Base-by-base conservation (phyloP, 2,329 filamentous ascomycete species). In the Colletotrichum sp. region DNA sequence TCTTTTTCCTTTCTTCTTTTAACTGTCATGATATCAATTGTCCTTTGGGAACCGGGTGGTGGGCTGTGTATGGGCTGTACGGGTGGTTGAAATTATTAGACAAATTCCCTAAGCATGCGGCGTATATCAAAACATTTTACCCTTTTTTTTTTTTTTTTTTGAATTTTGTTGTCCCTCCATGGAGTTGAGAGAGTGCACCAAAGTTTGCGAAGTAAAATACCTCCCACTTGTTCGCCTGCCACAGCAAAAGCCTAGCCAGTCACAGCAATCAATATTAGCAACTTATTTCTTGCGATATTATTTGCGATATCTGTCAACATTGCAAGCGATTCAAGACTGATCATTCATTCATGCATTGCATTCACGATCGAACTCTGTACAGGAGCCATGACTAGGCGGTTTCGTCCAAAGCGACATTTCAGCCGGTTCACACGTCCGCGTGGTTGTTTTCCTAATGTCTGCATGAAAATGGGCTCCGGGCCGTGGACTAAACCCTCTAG, bases 11-110 rank as follows among this genome's bases (percentile, higher is more conserved):
- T 30, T 43, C 16, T 65, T 71, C 18, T 30, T 65, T 13, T 69
- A 64, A 64, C 30, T 30, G 70, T 43, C 48, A 76, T 73, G 70
- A 76, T 76, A 76, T 76, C 73, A 76, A 73, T 21, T 28, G 62
- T 58, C 28, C 52, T 68, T 30, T 38, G 64, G 60, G 58, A 72
- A 61, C 60, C 8, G 34, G 32, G 30, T 32, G 69, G 26, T 24
- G 21, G 36, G 21, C 32, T 62, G 56, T 30, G 43, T 48, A 56
- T 48, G 58, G 32, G 55, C 8, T 64, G 26, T 32, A 32, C 13
- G 67, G 32, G n/a, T 52, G 43, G 56, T 56, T 62, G 43, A 55
- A 30, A 43, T 36, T 66, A 61, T 32, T 75, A 75, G 68, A 75
- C 38, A 66, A 75, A 65, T 34, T 18, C 21, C 36, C 48, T 43